Conservation (phyloP, 2,329 filamentous ascomycete genomes). For the Biscogniauxia sp. region DNA sequence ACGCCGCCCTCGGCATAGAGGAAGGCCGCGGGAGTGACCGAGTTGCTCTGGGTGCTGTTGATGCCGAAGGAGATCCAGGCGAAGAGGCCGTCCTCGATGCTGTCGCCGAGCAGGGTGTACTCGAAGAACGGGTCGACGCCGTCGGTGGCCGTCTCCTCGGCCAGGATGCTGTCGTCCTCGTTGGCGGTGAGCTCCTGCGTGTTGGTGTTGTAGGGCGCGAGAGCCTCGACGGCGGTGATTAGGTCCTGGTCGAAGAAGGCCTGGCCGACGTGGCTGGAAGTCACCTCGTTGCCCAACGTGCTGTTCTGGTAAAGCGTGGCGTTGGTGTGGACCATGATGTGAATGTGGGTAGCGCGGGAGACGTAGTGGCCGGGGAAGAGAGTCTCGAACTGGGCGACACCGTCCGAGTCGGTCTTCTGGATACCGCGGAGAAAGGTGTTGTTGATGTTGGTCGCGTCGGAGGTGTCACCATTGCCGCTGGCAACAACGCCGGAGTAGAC, state of each 20-base stretch:
- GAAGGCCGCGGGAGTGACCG: slow-evolving; percentile 33
- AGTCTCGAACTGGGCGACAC: slow-evolving; percentile 41
- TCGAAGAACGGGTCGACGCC: slow-evolving; percentile 41
- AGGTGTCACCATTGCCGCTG: slow-evolving; percentile 7
- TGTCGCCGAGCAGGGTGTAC: slow-evolving; percentile 56
- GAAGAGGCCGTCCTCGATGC: slow-evolving; percentile 50
- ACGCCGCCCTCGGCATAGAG: slow-evolving; percentile 35
- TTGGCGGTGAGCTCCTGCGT: slow-evolving; percentile 42
- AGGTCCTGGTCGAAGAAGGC: slow-evolving; percentile 63
- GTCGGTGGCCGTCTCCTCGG: slow-evolving; percentile 23
- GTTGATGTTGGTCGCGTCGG: slow-evolving; percentile 35
- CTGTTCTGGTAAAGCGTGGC: slow-evolving; percentile 38
- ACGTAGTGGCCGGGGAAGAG: slow-evolving; percentile 46
- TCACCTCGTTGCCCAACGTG: slow-evolving; percentile 44
- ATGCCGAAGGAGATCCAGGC: slow-evolving; percentile 55
- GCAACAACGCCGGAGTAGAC: slow-evolving; percentile 45
- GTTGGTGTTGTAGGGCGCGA: slow-evolving; percentile 46
- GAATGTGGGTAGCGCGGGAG: slow-evolving; percentile 46
- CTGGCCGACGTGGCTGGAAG: slow-evolving; percentile 60
- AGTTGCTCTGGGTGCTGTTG: slow-evolving; percentile 29
- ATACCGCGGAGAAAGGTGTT: slow-evolving; percentile 42
- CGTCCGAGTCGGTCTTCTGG: slow-evolving; percentile 39
- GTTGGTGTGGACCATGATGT: slow-evolving; percentile 45
- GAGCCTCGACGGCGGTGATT: slow-evolving; percentile 47
- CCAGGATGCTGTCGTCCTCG: slow-evolving; percentile 28